Percentiles rank a stretch among this genome's conserved stretches.
Conservation (phyloP, 495 filamentous ascomycete genomes). For the Jackrogersella multiformis region DNA sequence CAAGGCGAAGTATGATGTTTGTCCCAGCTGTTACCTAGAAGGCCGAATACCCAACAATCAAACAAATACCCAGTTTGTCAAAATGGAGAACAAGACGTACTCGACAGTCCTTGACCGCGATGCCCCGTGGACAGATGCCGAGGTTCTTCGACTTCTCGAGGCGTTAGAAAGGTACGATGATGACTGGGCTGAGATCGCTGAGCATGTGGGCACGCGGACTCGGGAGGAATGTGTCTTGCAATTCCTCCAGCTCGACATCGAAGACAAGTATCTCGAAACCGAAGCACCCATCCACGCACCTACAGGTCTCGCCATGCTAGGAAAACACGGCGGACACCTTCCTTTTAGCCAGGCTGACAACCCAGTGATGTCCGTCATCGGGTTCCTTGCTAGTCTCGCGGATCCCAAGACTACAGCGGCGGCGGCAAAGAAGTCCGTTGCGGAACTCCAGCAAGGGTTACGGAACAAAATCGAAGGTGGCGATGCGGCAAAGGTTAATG, state of each 20-base stretch:
- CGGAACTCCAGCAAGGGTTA: slow-evolving; percentile 81
- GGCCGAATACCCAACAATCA: slow-evolving; percentile 79
- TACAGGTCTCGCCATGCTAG: slow-evolving; percentile 68
- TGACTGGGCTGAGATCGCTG: slow-evolving; percentile 91
- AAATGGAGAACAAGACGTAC: slow-evolving; percentile 86
- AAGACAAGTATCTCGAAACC: slow-evolving; percentile 86
- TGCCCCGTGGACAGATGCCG: slow-evolving; percentile 88
- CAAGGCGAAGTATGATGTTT: slow-evolving; percentile 82
- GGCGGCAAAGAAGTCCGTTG: slow-evolving; percentile 83
- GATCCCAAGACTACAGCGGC: slow-evolving; percentile 89
- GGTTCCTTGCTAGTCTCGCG: slow-evolving; percentile 87
- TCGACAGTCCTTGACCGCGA: slow-evolving; percentile 78
- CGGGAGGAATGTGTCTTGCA: slow-evolving; percentile 95
- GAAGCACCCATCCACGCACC: slow-evolving; percentile 69
- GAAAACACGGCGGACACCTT: slow-evolving; percentile 72
- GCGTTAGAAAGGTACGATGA: slow-evolving; percentile 91
- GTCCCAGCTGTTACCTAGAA: slow-evolving; percentile 87
- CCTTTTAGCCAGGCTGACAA: slow-evolving; percentile 92
- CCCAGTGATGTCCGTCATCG: slow-evolving; percentile 92
- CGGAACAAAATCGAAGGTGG: slow-evolving; percentile 76
- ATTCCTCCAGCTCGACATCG: slow-evolving; percentile 90
- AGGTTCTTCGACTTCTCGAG: slow-evolving; percentile 85
- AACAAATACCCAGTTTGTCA: slow-evolving; percentile 77
- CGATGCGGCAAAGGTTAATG: slow-evolving; percentile 59
- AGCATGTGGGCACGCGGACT: slow-evolving; percentile 90